These are phyloP conservation scores for Tetratostichococcus sp. DNA, from an alignment of 139 green algal genomes.

Conservation along the genomic window DNA sequence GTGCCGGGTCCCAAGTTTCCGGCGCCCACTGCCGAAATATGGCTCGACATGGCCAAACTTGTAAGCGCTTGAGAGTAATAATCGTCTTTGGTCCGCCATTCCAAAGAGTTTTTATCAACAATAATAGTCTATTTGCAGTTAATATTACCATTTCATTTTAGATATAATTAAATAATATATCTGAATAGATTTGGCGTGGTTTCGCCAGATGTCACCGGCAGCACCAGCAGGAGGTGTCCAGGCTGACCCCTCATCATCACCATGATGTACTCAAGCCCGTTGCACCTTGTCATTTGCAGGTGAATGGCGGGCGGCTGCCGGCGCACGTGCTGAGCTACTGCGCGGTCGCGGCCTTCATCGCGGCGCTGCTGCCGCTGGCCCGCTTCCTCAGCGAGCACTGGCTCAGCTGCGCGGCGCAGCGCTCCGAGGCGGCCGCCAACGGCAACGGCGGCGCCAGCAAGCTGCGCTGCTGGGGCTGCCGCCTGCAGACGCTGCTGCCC, in stretches of 20 bases:
- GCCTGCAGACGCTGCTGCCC: background rate
- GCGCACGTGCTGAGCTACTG: constrained; percentile 22
- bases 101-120: too few relatives aligned
- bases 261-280: background rate
- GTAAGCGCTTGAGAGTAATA: constrained; percentile 27
- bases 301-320: constrained; percentile 28
- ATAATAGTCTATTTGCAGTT: too few relatives aligned
- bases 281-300: constrained; percentile 6
- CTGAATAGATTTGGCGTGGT: too few relatives aligned
- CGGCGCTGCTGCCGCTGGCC: constrained; percentile 13
- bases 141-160: too few relatives aligned
- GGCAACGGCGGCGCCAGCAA: background rate
- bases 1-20: constrained; percentile 36
- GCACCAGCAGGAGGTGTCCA: too few relatives aligned
- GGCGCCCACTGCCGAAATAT: constrained; percentile 45
- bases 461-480: background rate
- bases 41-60: constrained; percentile 58
- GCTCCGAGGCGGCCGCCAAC: too few relatives aligned
- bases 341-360: constrained; percentile 2
- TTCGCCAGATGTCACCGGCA: too few relatives aligned
- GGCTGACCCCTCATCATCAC: too few relatives aligned
- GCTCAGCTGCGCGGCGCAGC: background rate
- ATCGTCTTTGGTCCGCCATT: too few relatives aligned
- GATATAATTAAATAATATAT: too few relatives aligned
- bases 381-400: constrained; percentile 5